Percentiles rank a stretch among this genome's conserved stretches.
Evolutionary conservation across 495 filamentous ascomycete species (phyloP).

Genomic region (Xylaria castorea): DNA sequence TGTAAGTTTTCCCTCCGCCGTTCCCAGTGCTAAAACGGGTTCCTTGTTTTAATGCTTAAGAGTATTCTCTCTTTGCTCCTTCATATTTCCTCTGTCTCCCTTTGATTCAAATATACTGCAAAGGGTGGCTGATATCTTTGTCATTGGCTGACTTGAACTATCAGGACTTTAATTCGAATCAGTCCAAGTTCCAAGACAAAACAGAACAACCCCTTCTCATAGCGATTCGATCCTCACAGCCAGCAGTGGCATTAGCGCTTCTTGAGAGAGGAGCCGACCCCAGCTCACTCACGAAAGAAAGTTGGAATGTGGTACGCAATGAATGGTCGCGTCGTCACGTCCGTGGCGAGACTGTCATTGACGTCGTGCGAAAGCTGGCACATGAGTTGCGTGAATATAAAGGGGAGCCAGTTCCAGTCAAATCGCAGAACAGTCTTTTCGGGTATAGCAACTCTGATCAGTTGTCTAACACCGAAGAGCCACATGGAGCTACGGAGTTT

Average conservation of each 20-base stretch:
- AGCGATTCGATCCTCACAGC: conserved; percentile 59
- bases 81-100: background rate
- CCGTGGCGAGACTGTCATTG: conserved; percentile 58
- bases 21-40: background rate
- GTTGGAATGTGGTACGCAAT: conserved; percentile 43
- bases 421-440: background rate
- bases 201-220: conserved; percentile 65
- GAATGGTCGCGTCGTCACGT: conserved; percentile 23
- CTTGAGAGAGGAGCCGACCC: conserved; percentile 65
- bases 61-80: background rate
- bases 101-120: background rate
- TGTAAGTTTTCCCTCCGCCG: conserved; percentile 29
- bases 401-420: conserved; percentile 31
- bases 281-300: conserved; percentile 52
- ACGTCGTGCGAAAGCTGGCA: conserved; percentile 61
- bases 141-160: conserved; percentile 43
- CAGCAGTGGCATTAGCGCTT: conserved; percentile 60
- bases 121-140: background rate
- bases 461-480: conserved; percentile 19
- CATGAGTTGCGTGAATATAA: conserved; percentile 51
- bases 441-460: background rate
- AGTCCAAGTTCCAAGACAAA: conserved; percentile 44
- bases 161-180: conserved; percentile 52
- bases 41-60: background rate
- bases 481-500: conserved; percentile 43